Conservation (phyloP, 768 basidiomycete genomes). For the Crucibulum laeve region DNA sequence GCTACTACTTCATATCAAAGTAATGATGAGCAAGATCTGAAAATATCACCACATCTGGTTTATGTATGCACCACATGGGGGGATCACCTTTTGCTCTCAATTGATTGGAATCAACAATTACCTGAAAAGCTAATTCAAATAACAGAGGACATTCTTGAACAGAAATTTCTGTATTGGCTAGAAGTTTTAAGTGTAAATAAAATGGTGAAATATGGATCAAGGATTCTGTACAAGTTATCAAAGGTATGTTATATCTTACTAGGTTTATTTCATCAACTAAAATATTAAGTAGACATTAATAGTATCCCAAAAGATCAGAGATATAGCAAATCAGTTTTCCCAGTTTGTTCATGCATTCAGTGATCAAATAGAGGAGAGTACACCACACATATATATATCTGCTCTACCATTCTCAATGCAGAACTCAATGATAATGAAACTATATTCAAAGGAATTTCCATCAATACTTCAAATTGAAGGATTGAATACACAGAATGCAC, state of each 20-base stretch:
- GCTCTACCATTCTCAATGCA: no score
- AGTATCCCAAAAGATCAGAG: not conserved
- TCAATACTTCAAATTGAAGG: no score
- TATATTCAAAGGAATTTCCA: no score
- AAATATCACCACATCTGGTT: not conserved
- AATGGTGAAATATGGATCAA: not conserved
- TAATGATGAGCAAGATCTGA: not conserved
- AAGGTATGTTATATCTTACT: not conserved
- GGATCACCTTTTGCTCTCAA: not conserved
- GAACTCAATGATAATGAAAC: no score
- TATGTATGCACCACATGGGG: not conserved
- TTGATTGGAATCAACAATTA: not conserved
- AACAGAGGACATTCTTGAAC: slow-evolving; percentile 3
- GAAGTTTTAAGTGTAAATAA: slow-evolving; percentile 11
- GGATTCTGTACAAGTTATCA: not conserved
- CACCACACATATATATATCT: slow-evolving; percentile 20
- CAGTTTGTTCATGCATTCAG: slow-evolving; percentile 8
- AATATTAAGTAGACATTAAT: slow-evolving; percentile 5
- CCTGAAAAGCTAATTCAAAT: not conserved
- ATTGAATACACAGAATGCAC: no score
- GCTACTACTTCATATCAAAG: not conserved
- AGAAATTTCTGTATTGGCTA: slow-evolving; percentile 12
- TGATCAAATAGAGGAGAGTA: slow-evolving; percentile 10
- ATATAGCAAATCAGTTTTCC: not conserved
- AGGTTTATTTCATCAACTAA: slow-evolving; percentile 4